phyloP scores from a whole-genome alignment of 2,329 filamentous ascomycete genomes.

The Fusarium azukiicola region DNA sequence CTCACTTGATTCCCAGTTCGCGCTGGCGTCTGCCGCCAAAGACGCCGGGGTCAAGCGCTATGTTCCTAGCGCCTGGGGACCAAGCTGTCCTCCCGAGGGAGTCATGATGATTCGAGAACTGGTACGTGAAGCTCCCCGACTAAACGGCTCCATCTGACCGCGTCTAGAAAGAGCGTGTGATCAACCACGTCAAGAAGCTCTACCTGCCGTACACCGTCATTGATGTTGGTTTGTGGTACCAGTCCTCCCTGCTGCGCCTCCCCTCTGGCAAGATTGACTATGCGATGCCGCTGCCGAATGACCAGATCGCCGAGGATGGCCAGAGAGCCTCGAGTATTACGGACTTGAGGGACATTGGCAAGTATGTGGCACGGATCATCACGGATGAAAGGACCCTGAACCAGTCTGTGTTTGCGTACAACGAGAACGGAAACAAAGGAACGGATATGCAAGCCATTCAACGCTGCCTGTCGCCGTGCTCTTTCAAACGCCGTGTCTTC shows the following conservation, averaged over 20 bases:
- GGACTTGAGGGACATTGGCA: constrained; percentile 75
- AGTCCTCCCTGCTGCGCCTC: constrained; percentile 60
- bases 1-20: constrained; percentile 20
- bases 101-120: constrained; percentile 38
- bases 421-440: constrained; percentile 53
- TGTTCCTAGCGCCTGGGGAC: constrained; percentile 37
- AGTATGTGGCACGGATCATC: constrained; percentile 73
- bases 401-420: constrained; percentile 71
- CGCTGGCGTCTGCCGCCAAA: constrained; percentile 38
- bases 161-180: constrained; percentile 70
- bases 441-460: too few relatives aligned
- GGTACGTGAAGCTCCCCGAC: background rate
- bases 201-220: constrained; percentile 76
- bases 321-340: constrained; percentile 67
- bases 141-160: background rate
- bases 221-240: constrained; percentile 80
- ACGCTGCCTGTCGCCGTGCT: too few relatives aligned
- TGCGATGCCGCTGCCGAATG: constrained; percentile 58
- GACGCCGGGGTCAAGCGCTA: constrained; percentile 44
- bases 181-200: constrained; percentile 70
- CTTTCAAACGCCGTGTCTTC: too few relatives aligned
- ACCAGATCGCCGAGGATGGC: constrained; percentile 69
- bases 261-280: constrained; percentile 55
- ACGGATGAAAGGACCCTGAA: constrained; percentile 75
- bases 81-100: constrained; percentile 31